Evolutionary conservation across 345 rosid species (phyloP).

Genomic region (Nephelium lappaceum): DNA sequence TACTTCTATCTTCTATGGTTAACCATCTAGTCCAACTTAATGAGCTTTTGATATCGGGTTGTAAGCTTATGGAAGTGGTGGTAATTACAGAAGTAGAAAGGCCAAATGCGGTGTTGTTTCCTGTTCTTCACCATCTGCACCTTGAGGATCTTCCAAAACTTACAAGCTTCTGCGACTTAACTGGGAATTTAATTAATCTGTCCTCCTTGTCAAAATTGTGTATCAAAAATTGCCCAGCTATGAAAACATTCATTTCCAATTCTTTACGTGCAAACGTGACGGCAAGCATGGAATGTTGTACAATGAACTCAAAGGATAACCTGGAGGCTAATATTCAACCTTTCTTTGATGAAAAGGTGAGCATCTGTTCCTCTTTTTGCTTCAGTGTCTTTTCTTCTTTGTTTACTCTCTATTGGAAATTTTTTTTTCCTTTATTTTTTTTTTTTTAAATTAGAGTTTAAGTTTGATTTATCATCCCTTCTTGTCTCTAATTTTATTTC

Average conservation of each 20-base stretch:
- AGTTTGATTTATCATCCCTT: too few relatives aligned
- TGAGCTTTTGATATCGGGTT: background rate
- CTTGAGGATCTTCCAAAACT: too few relatives aligned
- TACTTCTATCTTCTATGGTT: constrained; percentile 1
- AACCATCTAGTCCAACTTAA: constrained; percentile 3
- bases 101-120: background rate
- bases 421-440: too few relatives aligned
- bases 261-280: background rate
- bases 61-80: constrained; percentile 23
- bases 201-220: background rate
- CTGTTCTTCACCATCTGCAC: too few relatives aligned
- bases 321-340: background rate
- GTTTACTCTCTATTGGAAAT: background rate
- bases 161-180: too few relatives aligned
- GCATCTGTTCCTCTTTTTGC: background rate
- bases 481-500: too few relatives aligned
- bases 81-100: background rate
- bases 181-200: too few relatives aligned
- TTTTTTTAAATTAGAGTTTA: too few relatives aligned
- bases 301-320: background rate
- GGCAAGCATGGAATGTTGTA: background rate
- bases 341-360: background rate
- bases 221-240: background rate
- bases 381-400: background rate
- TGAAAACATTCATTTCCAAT: constrained; percentile 11